Percentiles rank a stretch among this genome's conserved stretches.
Conservation (phyloP, 2,329 filamentous ascomycete species). For the Arthrobotrys pseudoclavata region DNA sequence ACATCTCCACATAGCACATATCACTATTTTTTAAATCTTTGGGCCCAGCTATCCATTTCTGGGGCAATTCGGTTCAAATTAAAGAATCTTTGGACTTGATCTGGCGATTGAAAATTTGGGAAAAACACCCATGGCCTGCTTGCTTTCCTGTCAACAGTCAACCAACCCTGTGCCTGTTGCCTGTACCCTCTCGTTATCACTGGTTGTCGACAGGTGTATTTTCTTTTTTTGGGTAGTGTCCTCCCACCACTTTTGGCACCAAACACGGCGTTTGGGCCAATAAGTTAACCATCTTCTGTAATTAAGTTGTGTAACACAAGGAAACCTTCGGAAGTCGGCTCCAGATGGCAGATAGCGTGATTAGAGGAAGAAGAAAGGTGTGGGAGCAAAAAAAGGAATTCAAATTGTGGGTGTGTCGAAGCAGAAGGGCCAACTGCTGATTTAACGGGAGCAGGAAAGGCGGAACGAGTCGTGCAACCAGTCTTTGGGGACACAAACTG, state of each 20-base stretch:
- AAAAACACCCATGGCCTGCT: conserved; percentile 21
- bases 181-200: conserved; percentile 13
- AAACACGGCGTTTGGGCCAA: conserved; percentile 51
- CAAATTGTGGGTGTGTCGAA: background rate
- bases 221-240: conserved; percentile 33
- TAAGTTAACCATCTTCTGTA: conserved; percentile 50
- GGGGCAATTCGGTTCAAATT: conserved; percentile 8
- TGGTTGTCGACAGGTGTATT: conserved; percentile 23
- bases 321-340: conserved; percentile 59
- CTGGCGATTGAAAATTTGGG: conserved; percentile 13
- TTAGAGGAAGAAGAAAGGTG: conserved; percentile 37
- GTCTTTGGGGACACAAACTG: conserved; percentile 32
- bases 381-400: conserved; percentile 45
- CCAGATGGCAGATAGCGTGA: conserved; percentile 57
- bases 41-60: background rate
- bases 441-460: conserved; percentile 29
- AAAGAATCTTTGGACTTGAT: background rate
- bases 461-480: conserved; percentile 57
- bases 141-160: conserved; percentile 4
- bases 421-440: conserved; percentile 17
- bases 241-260: conserved; percentile 39
- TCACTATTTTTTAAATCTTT: conserved; percentile 3
- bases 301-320: conserved; percentile 60
- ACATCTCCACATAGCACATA: conserved; percentile 4
- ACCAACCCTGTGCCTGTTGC: conserved; percentile 13